Conservation (phyloP, 345 rosid genomes). For the Turritis glabra region DNA sequence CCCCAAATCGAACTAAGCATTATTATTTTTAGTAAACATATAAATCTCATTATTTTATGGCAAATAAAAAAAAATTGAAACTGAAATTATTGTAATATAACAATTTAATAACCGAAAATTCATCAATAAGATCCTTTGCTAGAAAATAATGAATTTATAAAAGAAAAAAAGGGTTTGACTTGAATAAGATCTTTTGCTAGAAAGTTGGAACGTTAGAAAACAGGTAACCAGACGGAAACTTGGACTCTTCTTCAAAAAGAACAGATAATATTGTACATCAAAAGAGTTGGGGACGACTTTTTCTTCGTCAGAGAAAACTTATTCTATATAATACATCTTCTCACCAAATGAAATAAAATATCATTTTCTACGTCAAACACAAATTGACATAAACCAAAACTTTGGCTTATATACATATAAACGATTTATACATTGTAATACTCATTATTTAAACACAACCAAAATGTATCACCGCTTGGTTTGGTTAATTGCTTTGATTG, state of each 20-base stretch:
- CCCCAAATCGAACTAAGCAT: too few species aligned
- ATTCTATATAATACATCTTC: background rate
- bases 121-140: too few species aligned
- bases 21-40: too few species aligned
- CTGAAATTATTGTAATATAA: too few species aligned
- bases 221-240: background rate
- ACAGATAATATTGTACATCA: background rate
- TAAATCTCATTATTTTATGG: too few species aligned
- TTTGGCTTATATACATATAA: background rate
- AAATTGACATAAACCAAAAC: background rate
- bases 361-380: background rate
- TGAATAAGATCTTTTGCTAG: background rate
- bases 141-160: too few species aligned
- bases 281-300: background rate
- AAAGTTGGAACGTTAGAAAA: constrained; percentile 31
- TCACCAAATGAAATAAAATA: background rate
- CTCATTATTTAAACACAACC: background rate
- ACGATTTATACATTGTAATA: background rate
- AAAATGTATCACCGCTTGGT: constrained; percentile 16
- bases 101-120: too few species aligned
- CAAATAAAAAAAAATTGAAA: too few species aligned
- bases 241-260: background rate
- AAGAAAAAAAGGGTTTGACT: too few species aligned
- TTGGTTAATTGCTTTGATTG: constrained; percentile 13
- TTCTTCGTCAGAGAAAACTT: background rate